phyloP scores from a whole-genome alignment of 139 green algal species.

The Chlamydomonas sphaeroides region DNA sequence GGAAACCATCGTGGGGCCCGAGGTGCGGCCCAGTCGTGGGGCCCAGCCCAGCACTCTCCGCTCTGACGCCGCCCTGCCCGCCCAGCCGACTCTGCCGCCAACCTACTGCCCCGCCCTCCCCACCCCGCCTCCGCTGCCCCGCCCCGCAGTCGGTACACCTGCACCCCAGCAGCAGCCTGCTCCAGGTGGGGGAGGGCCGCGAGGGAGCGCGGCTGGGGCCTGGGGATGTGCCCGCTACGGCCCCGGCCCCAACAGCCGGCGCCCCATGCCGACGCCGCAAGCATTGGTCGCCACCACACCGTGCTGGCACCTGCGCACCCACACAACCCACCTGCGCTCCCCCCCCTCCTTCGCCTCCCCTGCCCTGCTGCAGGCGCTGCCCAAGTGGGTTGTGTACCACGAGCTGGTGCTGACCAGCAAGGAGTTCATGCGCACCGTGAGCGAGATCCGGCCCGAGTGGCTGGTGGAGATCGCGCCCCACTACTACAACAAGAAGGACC shows the following conservation, averaged over 20 bases:
- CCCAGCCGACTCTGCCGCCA: too few species aligned
- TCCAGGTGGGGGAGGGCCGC: constrained; percentile 73
- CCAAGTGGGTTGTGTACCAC: constrained; percentile 92
- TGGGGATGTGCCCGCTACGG: too few species aligned
- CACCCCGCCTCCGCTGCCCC: too few species aligned
- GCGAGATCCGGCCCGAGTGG: constrained; percentile 96
- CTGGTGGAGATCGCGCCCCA: constrained; percentile 97
- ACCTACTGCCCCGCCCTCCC: too few species aligned
- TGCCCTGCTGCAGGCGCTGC: constrained; percentile 66
- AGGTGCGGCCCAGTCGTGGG: too few species aligned
- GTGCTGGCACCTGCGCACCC: too few species aligned
- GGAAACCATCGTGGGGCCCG: not conserved
- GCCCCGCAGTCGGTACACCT: constrained; percentile 96
- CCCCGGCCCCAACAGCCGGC: too few species aligned
- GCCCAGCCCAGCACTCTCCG: too few species aligned
- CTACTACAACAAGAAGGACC: constrained; percentile 89
- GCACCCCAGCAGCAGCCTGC: constrained; percentile 87
- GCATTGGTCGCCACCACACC: too few species aligned
- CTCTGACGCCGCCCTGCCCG: too few species aligned
- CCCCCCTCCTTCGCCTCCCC: not conserved
- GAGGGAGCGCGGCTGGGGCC: too few species aligned
- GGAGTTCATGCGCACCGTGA: constrained; percentile 95
- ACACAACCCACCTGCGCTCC: not conserved
- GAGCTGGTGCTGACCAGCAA: constrained; percentile 98
- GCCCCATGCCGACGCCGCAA: too few species aligned